These are phyloP conservation scores for Russula sp. DNA, from an alignment of 768 basidiomycete genomes.

Conservation along the genomic window DNA sequence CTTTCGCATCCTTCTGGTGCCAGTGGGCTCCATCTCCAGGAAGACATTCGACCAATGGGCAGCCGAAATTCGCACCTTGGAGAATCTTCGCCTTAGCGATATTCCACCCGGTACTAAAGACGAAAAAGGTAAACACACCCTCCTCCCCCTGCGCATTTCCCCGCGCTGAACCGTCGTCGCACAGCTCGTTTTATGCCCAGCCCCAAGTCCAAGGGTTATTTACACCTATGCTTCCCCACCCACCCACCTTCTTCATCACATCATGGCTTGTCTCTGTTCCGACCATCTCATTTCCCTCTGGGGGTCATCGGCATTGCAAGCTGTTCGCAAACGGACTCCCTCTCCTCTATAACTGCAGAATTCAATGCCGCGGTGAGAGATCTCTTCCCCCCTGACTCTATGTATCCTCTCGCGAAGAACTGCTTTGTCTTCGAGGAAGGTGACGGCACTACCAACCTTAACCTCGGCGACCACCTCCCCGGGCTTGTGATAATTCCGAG, in stretches of 20 bases:
- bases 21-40: conserved; percentile 72
- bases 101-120: conserved; percentile 78
- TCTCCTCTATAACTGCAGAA: conserved; percentile 55
- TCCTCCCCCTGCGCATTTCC: background rate
- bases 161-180: conserved; percentile 20
- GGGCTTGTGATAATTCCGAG: conserved; percentile 78
- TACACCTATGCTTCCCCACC: conserved; percentile 76
- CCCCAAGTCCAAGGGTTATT: conserved; percentile 66
- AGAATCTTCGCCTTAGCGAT: conserved; percentile 72
- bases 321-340: conserved; percentile 53
- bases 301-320: conserved; percentile 87
- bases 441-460: conserved; percentile 53
- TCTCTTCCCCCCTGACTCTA: conserved; percentile 60
- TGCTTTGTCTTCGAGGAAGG: conserved; percentile 84
- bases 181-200: conserved; percentile 82
- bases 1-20: conserved; percentile 79
- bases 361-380: conserved; percentile 65
- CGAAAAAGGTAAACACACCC: conserved; percentile 56
- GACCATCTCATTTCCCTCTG: conserved; percentile 77
- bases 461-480: conserved; percentile 53
- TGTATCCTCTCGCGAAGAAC: conserved; percentile 75
- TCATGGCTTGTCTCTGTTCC: conserved; percentile 64
- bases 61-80: conserved; percentile 67
- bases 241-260: conserved; percentile 74
- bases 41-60: conserved; percentile 73